These are phyloP conservation scores for Cornus kousa DNA, from an alignment of 148 eudicot species.

Conservation along the genomic window DNA sequence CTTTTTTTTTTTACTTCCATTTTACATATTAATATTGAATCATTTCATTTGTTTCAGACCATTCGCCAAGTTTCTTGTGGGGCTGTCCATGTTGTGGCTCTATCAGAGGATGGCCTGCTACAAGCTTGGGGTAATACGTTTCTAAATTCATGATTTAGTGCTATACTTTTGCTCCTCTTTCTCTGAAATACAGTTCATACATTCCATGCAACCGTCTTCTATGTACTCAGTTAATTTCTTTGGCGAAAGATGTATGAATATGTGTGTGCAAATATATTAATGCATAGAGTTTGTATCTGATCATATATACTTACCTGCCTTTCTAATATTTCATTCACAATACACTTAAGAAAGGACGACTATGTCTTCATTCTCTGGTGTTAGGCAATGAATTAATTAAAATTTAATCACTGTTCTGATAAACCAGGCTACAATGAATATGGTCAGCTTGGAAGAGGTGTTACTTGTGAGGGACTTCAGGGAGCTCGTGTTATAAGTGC, in stretches of 20 bases:
- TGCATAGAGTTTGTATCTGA: not conserved
- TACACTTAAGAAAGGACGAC: conserved; percentile 6
- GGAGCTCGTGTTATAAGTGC: conserved; percentile 78
- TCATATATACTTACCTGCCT: not conserved
- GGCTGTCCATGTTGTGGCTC: conserved; percentile 73
- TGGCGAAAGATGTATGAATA: not conserved
- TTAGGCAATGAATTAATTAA: conserved; percentile 17
- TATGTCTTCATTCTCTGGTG: not conserved
- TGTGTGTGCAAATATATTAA: not conserved
- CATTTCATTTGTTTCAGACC: conserved; percentile 37
- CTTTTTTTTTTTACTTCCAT: not conserved
- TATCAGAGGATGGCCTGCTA: conserved; percentile 86
- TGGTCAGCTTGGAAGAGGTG: conserved; percentile 98
- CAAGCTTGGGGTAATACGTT: conserved; percentile 89
- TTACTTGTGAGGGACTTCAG: conserved; percentile 93
- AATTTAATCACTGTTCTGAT: conserved; percentile 26
- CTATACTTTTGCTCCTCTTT: not conserved
- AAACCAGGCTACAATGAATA: conserved; percentile 93
- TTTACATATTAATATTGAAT: not conserved
- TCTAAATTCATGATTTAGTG: not conserved
- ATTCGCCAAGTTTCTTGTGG: conserved; percentile 95
- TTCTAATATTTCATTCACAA: not conserved
- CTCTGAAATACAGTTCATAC: not conserved
- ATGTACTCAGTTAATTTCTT: not conserved
- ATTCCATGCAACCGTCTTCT: not conserved